Base-by-base conservation (phyloP, 108 stramenopile species). In the Seminavis robusta region DNA sequence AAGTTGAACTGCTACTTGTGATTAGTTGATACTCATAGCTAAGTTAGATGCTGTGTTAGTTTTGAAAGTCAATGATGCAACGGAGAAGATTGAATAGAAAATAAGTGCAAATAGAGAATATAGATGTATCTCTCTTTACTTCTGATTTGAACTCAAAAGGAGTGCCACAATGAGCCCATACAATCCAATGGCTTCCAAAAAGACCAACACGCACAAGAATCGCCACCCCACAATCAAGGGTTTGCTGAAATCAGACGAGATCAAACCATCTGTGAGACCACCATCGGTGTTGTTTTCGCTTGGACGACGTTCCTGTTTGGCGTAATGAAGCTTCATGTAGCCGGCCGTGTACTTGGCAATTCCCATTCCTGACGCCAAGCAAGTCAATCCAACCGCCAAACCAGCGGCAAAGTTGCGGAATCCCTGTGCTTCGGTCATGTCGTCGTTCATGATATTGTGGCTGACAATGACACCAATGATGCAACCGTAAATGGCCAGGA, bases 151-250 rank as follows among this genome's bases (percentile, higher is more conserved):
- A n/a, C n/a, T n/a, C 45, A 83, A 56, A 53, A 80, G 74, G 37
- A 84, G 57, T 20, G 79, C 79, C 3, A 80, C 71, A 45, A 84
- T 69, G 51, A 84, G 47, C 16, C 83, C 83, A 55, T 84, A 84
- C 39, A 84, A 57, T 0, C 70, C 83, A 57, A 84, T 76, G 3
- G 83, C 76, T 56, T 84, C 83, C 17, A 84, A 41, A 46, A 61
- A 84, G 17, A 84, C 61, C 44, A 84, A 33, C 20, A 38, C 30
- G 56, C 67, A 7, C 8, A 55, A 39, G 51, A 71, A 37, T 27
- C n/a, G n/a, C n/a, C n/a, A n/a, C n/a, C n/a, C n/a, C n/a, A n/a
- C n/a, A n/a, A n/a, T n/a, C n/a, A 9, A 9, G 36, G 36, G 13
- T 37, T 37, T 9, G 36, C 9, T 37, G 36, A 13, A 37, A 37